Conservation (phyloP, 2,329 filamentous ascomycete species). For the Diplodia intermedia region DNA sequence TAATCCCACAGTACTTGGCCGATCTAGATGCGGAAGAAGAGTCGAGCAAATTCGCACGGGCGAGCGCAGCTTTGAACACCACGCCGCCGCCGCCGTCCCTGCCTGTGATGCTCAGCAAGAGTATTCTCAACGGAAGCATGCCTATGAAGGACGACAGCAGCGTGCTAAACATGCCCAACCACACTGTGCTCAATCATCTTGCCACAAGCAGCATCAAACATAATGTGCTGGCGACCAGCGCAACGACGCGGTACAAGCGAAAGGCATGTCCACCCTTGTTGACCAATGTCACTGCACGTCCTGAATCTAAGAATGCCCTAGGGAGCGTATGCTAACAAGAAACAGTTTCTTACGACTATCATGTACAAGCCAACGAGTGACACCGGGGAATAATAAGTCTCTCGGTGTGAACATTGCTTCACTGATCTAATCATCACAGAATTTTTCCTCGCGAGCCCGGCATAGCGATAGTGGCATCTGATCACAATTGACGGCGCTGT, state of each 20-base stretch:
- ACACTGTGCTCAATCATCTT: constrained; percentile 94
- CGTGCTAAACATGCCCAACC: constrained; percentile 94
- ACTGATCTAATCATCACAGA: constrained; percentile 31
- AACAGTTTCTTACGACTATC: constrained; percentile 93
- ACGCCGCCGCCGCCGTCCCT: constrained; percentile 83
- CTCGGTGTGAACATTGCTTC: constrained; percentile 20
- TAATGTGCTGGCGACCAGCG: constrained; percentile 91
- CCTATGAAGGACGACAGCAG: constrained; percentile 98
- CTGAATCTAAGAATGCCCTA: constrained; percentile 6
- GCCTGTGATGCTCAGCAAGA: constrained; percentile 90
- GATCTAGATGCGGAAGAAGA: constrained; percentile 89
- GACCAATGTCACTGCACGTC: background rate
- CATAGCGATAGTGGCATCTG: constrained; percentile 6
- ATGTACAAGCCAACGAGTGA: constrained; percentile 87
- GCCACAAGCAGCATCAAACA: constrained; percentile 99
- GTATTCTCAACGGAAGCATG: constrained; percentile 88
- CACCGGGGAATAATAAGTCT: constrained; percentile 33
- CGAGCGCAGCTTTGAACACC: constrained; percentile 76
- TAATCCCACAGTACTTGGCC: constrained; percentile 82
- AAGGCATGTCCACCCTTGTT: constrained; percentile 66
- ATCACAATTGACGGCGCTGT: constrained; percentile 20
- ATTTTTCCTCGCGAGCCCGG: constrained; percentile 31
- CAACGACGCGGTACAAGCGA: constrained; percentile 95
- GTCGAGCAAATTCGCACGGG: constrained; percentile 73
- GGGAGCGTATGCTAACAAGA: constrained; percentile 16